phyloP scores from a whole-genome alignment of 176 grass and related monocot species.

The Melocanna baccifera region DNA sequence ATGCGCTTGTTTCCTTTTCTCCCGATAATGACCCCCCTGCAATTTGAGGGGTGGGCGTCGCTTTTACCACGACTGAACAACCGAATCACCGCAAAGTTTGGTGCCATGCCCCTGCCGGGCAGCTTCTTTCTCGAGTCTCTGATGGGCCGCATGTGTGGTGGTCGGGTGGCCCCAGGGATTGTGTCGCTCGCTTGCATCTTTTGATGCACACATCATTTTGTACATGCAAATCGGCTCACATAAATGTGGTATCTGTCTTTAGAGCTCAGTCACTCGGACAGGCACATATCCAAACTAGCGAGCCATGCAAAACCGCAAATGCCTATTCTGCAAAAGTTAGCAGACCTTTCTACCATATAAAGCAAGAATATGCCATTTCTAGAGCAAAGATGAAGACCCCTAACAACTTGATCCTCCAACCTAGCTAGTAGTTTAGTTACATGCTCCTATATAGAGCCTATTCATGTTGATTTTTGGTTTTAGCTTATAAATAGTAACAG shows the following conservation, averaged over 20 bases:
- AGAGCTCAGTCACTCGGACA: neutral
- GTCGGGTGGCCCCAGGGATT: neutral
- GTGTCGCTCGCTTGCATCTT: neutral
- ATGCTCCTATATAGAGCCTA: neutral
- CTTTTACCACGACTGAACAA: neutral
- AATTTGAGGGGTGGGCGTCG: neutral
- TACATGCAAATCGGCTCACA: neutral
- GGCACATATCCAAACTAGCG: neutral
- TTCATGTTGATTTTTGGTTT: no score
- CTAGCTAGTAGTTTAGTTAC: neutral
- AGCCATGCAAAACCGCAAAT: neutral
- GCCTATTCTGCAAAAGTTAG: neutral
- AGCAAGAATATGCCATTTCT: conserved; percentile 5
- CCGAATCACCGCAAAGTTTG: neutral
- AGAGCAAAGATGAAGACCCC: neutral
- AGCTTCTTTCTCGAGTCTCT: neutral
- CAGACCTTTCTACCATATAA: neutral
- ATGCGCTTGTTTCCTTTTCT: neutral
- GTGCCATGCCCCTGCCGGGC: neutral
- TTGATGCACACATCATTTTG: neutral
- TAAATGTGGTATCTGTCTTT: neutral
- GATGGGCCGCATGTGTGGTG: neutral
- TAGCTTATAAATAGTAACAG: no score
- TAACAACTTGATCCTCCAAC: neutral
- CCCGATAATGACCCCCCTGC: neutral